phyloP scores from a whole-genome alignment of 139 green algal genomes.

The Dunaliella primolecta region DNA sequence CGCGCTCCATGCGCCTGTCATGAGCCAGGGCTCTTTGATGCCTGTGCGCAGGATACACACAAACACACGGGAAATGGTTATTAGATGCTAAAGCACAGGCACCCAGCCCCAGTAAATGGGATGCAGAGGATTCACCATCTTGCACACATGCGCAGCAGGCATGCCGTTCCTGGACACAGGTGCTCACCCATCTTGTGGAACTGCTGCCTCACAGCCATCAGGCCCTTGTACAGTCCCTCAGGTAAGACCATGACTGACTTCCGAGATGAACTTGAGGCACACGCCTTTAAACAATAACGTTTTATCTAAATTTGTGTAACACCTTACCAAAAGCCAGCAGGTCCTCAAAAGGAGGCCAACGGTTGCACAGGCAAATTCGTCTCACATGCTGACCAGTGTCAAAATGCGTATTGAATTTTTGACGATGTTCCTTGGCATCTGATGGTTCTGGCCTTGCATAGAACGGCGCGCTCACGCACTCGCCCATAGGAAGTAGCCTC shows the following conservation, averaged over 20 bases:
- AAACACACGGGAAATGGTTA: no score
- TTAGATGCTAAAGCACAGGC: no score
- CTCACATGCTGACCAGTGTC: not conserved
- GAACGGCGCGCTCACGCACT: not conserved
- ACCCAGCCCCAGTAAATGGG: no score
- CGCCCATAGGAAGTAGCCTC: not conserved
- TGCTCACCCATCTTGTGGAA: not conserved
- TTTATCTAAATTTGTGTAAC: no score
- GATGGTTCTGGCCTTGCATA: not conserved
- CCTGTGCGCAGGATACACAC: no score
- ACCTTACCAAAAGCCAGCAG: not conserved
- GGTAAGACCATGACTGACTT: not conserved
- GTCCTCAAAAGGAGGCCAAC: not conserved
- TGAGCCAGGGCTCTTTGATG: constrained; percentile 46
- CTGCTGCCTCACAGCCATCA: not conserved
- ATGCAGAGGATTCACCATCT: no score
- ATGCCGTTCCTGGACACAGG: no score
- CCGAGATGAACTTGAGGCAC: not conserved
- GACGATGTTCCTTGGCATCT: not conserved
- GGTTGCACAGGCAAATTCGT: not conserved
- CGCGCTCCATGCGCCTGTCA: constrained; percentile 37
- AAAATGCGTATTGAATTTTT: not conserved
- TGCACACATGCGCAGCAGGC: no score
- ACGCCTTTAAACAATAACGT: no score
- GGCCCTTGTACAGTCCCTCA: not conserved